phyloP scores from a whole-genome alignment of 305 asterid genomes.

The Fraxinus xanthoxyloides region DNA sequence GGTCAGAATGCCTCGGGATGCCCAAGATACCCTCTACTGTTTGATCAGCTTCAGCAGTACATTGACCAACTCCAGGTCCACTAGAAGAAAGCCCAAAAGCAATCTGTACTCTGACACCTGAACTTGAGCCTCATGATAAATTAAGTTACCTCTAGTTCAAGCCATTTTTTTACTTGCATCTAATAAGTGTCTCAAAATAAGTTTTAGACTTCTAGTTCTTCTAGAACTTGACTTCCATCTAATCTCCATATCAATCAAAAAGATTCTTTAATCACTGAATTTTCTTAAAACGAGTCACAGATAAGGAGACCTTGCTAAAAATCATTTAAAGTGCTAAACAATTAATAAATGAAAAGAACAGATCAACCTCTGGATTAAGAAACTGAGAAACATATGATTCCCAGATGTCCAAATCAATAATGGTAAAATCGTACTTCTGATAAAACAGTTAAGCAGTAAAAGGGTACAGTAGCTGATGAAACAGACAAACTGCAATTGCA shows the following conservation, averaged over 20 bases:
- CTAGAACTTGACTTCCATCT: background rate
- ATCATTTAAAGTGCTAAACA: background rate
- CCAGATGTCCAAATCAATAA: background rate
- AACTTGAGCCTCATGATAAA: background rate
- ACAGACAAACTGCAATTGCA: background rate
- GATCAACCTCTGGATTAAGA: background rate
- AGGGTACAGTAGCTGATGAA: background rate
- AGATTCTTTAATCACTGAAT: background rate
- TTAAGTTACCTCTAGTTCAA: background rate
- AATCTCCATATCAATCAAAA: background rate
- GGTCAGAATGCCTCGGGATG: background rate
- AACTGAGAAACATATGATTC: background rate
- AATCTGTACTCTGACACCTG: background rate
- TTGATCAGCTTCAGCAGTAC: background rate
- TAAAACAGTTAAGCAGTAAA: background rate
- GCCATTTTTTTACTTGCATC: background rate
- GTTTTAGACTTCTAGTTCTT: background rate
- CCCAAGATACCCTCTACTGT: background rate
- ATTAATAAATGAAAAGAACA: background rate
- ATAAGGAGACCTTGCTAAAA: background rate
- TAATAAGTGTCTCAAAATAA: background rate
- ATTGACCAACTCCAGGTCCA: background rate
- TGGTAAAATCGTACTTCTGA: background rate
- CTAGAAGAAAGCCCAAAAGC: background rate
- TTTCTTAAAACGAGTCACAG: background rate